A percentile compares a stretch with the other conserved stretches of the same genome.
Evolutionary conservation across 805 yeast genomes (phyloP).

Genomic region (Hanseniaspora jakobsenii): DNA sequence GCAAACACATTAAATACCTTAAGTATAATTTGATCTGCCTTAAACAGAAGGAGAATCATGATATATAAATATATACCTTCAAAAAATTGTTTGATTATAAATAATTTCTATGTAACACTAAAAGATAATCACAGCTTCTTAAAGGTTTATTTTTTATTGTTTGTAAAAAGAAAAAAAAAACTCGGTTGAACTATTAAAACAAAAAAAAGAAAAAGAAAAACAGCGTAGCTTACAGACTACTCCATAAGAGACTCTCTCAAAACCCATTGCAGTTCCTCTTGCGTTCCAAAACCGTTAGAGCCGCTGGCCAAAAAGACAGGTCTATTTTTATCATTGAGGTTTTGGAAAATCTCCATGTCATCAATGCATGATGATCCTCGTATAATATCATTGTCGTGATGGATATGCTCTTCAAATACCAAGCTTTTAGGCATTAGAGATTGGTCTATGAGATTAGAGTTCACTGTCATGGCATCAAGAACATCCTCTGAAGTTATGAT

Average conservation of each 20-base stretch:
- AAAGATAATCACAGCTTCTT: not conserved
- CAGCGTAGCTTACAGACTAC: conserved; percentile 13
- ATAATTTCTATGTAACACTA: no score
- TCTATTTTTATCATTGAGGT: conserved; percentile 22
- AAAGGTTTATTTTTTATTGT: not conserved
- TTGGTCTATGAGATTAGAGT: conserved; percentile 59
- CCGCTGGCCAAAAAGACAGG: conserved; percentile 27
- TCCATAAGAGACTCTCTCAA: conserved; percentile 51
- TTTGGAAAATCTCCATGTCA: conserved; percentile 25
- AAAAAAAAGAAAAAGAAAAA: not conserved
- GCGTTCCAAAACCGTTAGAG: conserved; percentile 40
- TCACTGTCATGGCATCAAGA: conserved; percentile 47
- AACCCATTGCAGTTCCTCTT: conserved; percentile 61
- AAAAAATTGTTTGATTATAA: no score
- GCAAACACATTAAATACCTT: no score
- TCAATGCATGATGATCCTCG: conserved; percentile 26
- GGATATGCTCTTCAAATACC: conserved; percentile 34
- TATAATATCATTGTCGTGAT: conserved; percentile 43
- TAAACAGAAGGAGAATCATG: no score
- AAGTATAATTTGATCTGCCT: no score
- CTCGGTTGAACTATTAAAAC: not conserved
- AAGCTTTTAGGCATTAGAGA: conserved; percentile 47
- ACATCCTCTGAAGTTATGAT: conserved; percentile 53
- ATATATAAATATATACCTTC: no score
- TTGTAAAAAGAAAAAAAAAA: no score